Conservation (phyloP, 441 rosid species). For the Pelargonium australe region DNA sequence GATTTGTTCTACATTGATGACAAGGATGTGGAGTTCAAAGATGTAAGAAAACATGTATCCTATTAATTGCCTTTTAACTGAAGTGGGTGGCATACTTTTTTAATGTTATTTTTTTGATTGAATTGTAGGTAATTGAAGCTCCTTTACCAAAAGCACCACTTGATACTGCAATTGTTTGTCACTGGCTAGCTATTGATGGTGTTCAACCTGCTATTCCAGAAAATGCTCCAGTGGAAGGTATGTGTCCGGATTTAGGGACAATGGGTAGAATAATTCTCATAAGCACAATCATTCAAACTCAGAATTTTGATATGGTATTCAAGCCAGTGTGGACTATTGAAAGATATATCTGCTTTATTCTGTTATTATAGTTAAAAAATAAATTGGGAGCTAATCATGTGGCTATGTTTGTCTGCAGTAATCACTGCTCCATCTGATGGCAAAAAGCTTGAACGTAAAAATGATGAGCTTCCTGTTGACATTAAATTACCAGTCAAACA, state of each 20-base stretch:
- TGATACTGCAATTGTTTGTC: slow-evolving; percentile 68
- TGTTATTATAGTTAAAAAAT: neutral
- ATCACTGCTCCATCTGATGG: slow-evolving; percentile 59
- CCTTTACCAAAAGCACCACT: slow-evolving; percentile 95
- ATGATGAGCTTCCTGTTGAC: slow-evolving; percentile 56
- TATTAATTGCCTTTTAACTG: slow-evolving; percentile 7
- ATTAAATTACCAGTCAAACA: slow-evolving; percentile 81
- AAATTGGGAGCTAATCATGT: slow-evolving; percentile 18
- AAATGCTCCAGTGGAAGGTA: slow-evolving; percentile 85
- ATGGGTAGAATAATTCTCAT: neutral
- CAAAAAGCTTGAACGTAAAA: slow-evolving; percentile 51
- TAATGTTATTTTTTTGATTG: slow-evolving; percentile 20
- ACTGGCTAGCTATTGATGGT: slow-evolving; percentile 98
- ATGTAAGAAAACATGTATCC: slow-evolving; percentile 42
- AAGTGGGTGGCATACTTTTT: slow-evolving; percentile 9
- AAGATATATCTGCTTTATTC: neutral
- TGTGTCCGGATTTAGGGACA: slow-evolving; percentile 17
- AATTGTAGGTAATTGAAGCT: slow-evolving; percentile 77
- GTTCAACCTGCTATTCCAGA: slow-evolving; percentile 93
- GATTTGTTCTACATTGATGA: slow-evolving; percentile 88
- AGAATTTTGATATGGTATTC: slow-evolving; percentile 1
- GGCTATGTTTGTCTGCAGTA: slow-evolving; percentile 36
- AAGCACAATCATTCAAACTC: neutral
- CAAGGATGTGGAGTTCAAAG: slow-evolving; percentile 85
- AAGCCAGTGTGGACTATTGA: neutral